These are phyloP conservation scores for Floccularia luteovirens DNA, from an alignment of 768 basidiomycete species.

Conservation along the genomic window DNA sequence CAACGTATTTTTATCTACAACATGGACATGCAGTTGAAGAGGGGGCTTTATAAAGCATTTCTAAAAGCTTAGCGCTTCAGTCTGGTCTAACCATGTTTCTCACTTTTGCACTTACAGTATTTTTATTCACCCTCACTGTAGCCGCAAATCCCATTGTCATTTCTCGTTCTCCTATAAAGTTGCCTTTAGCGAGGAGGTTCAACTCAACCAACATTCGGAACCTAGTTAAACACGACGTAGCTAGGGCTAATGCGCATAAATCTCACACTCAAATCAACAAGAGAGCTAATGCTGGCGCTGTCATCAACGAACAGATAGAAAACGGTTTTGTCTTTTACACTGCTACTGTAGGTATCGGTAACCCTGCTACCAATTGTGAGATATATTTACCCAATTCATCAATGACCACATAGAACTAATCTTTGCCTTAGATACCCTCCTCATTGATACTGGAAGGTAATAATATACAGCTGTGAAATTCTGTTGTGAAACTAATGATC, in stretches of 20 bases:
- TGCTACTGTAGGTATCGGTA: neutral
- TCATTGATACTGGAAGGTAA: slow-evolving; percentile 57
- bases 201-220: neutral
- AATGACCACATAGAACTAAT: too few species aligned
- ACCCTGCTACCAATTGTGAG: neutral
- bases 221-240: neutral
- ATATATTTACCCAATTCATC: neutral
- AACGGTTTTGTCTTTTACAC: neutral
- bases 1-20: too few species aligned
- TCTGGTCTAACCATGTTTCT: neutral
- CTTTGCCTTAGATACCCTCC: slow-evolving; percentile 33
- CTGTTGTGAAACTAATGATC: slow-evolving; percentile 11
- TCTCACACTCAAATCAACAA: too few species aligned
- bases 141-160: neutral
- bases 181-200: neutral
- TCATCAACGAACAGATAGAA: neutral
- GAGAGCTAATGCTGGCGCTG: too few species aligned
- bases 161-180: neutral
- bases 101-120: neutral
- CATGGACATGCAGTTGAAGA: too few species aligned
- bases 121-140: neutral
- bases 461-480: neutral
- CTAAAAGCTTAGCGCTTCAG: too few species aligned
- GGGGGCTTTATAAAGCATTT: too few species aligned
- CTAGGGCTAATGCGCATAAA: neutral